phyloP scores from a whole-genome alignment of 2,329 filamentous ascomycete species.

The Pyrenochaeta sp. region DNA sequence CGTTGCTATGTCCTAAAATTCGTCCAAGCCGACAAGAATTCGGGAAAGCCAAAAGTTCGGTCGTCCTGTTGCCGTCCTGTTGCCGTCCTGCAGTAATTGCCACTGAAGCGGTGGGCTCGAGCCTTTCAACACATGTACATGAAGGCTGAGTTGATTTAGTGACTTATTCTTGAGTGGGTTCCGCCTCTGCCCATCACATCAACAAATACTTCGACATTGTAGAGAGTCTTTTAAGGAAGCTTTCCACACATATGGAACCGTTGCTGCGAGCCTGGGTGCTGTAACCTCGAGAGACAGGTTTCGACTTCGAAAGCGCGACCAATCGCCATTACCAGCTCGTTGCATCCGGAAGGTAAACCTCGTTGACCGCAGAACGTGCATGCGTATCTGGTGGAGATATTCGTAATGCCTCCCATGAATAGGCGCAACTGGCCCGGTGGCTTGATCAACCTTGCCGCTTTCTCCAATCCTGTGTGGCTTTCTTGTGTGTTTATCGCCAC shows the following conservation, averaged over 20 bases:
- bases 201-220: no score
- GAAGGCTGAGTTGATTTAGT: not conserved
- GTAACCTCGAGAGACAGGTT: no score
- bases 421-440: not conserved
- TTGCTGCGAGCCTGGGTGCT: no score
- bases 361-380: no score
- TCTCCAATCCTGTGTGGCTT: constrained; percentile 60
- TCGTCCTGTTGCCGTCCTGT: constrained; percentile 75
- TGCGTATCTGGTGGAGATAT: no score
- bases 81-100: constrained; percentile 82
- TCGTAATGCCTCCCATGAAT: no score
- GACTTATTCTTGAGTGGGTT: constrained; percentile 29
- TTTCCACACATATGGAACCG: no score
- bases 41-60: constrained; percentile 70
- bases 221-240: no score
- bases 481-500: constrained; percentile 78
- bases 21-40: constrained; percentile 52
- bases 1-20: constrained; percentile 73
- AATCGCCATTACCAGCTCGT: no score
- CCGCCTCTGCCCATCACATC: constrained; percentile 61
- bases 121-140: constrained; percentile 48
- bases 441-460: constrained; percentile 56
- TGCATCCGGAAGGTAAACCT: no score
- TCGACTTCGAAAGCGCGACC: no score
- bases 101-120: constrained; percentile 65